phyloP scores from a whole-genome alignment of 345 rosid genomes.

The Ceriops tagal region DNA sequence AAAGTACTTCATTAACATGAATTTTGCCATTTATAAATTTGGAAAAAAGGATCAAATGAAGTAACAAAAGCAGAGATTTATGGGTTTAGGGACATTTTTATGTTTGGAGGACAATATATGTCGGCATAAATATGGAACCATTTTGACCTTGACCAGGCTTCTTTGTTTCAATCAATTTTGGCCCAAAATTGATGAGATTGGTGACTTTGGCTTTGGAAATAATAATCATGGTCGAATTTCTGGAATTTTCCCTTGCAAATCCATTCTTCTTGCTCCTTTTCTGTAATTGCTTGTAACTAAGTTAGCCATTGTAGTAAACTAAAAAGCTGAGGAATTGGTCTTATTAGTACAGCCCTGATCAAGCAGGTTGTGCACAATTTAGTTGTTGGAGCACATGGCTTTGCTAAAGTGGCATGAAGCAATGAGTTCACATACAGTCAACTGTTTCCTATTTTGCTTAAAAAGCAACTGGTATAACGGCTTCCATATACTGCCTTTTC shows the following conservation, averaged over 20 bases:
- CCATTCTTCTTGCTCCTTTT: not conserved
- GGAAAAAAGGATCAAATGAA: not conserved
- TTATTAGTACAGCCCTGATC: not conserved
- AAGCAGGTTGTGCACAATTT: not conserved
- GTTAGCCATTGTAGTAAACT: not conserved
- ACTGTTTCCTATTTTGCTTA: not conserved
- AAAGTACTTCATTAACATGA: conserved; percentile 4
- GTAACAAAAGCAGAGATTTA: not conserved
- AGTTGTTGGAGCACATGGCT: not conserved
- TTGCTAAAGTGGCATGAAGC: not conserved
- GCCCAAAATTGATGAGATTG: not conserved
- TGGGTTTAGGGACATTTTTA: not conserved
- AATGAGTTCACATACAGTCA: not conserved
- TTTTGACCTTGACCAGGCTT: conserved; percentile 2
- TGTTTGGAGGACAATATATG: not conserved
- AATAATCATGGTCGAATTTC: no score
- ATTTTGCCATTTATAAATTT: not conserved
- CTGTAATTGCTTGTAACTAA: not conserved
- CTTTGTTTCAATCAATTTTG: not conserved
- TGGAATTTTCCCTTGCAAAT: no score
- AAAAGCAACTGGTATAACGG: not conserved
- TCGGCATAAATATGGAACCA: not conserved
- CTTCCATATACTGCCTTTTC: not conserved
- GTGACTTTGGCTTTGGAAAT: not conserved
- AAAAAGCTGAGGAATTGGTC: not conserved